Percentiles rank a stretch among this genome's conserved stretches.
These are phyloP conservation scores for Scalesia atractyloides DNA, from an alignment of 129 eudicot species.

Conservation along the genomic window DNA sequence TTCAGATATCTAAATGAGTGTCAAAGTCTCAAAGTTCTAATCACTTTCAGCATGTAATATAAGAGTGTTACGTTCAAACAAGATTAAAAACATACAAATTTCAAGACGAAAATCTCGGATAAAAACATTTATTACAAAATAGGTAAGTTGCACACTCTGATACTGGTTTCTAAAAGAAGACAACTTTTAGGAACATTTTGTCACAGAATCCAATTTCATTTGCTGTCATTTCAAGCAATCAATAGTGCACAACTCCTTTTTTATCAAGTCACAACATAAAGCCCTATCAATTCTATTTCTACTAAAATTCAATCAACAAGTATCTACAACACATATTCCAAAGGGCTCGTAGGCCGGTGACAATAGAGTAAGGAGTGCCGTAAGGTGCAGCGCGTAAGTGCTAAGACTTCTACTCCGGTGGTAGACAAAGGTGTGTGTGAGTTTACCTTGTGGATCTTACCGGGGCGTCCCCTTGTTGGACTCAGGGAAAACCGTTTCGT, in stretches of 20 bases:
- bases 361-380: no score
- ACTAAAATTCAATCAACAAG: background rate
- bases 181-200: background rate
- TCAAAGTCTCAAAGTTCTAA: background rate
- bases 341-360: no score
- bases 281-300: background rate
- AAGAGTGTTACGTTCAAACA: background rate
- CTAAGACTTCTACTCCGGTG: no score
- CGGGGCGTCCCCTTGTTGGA: no score
- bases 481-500: no score
- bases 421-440: no score
- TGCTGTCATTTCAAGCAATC: conserved; percentile 10
- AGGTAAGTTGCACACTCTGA: background rate
- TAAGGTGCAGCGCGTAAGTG: no score
- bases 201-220: background rate
- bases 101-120: background rate
- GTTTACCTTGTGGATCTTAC: no score
- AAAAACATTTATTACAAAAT: background rate
- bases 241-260: background rate
- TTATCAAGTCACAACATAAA: background rate
- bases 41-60: background rate
- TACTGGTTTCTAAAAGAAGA: background rate
- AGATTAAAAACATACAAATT: background rate
- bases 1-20: background rate
- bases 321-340: background rate